Evolutionary conservation across 306 rosid genomes (phyloP).

Genomic region (Amphicarpaea edgeworthii): DNA sequence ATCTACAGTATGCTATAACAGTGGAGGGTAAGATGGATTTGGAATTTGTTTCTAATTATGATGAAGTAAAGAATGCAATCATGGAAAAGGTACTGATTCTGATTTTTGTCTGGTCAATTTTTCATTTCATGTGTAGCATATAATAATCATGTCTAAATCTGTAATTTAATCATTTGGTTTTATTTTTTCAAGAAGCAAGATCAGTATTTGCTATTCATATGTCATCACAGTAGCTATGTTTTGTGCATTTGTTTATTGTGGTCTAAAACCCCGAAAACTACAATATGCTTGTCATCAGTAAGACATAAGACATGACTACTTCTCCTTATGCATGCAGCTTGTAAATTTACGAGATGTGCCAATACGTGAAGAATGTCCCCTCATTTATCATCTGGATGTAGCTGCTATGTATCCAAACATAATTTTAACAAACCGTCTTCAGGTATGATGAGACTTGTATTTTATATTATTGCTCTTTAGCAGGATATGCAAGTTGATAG

Average conservation of each 20-base stretch:
- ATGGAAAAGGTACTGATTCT: conserved; percentile 77
- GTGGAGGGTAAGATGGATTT: conserved; percentile 96
- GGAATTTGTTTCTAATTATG: conserved; percentile 82
- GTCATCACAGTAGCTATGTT: not conserved
- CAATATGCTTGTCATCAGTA: conserved; percentile 25
- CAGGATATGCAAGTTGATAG: conserved; percentile 26
- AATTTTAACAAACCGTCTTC: conserved; percentile 96
- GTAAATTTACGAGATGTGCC: conserved; percentile 74
- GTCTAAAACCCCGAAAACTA: conserved; percentile 35
- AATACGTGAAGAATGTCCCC: conserved; percentile 89
- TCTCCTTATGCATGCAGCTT: conserved; percentile 63
- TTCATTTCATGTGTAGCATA: conserved; percentile 32
- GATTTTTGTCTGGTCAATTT: conserved; percentile 41
- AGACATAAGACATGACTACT: conserved; percentile 29
- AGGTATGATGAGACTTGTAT: conserved; percentile 62
- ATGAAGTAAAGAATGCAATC: conserved; percentile 85
- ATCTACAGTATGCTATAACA: conserved; percentile 89
- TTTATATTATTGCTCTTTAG: conserved; percentile 41
- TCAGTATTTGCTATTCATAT: not conserved
- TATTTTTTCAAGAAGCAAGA: conserved; percentile 5
- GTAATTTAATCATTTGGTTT: conserved; percentile 24
- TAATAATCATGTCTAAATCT: conserved; percentile 26
- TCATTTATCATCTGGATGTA: conserved; percentile 96
- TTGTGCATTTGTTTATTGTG: conserved; percentile 15
- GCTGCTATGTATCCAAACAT: conserved; percentile 99